Percentiles rank a stretch among this genome's conserved stretches.
phyloP scores from a whole-genome alignment of 2,329 filamentous ascomycete species.

The Aspergillus pseudoglaucus region DNA sequence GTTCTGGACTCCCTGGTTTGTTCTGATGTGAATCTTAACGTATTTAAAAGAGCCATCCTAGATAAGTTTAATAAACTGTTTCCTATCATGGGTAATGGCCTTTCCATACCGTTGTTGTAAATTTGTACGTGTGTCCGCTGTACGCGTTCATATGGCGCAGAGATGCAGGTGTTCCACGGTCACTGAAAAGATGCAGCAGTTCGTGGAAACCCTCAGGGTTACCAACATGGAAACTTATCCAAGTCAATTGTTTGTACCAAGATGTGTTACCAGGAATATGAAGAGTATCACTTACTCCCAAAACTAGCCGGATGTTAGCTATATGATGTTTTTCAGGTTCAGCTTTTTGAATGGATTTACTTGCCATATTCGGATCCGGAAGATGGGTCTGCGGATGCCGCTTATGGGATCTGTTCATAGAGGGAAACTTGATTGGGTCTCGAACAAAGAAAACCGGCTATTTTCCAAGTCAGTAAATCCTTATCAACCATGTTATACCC shows the following conservation, averaged over 20 bases:
- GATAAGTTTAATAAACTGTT: background rate
- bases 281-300: slow-evolving; percentile 19
- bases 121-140: slow-evolving; percentile 60
- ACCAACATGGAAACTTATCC: slow-evolving; percentile 40
- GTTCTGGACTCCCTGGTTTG: slow-evolving; percentile 39
- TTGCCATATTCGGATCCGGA: slow-evolving; percentile 23
- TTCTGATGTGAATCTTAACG: slow-evolving; percentile 49
- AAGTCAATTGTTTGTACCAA: background rate
- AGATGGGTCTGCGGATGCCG: slow-evolving; percentile 39
- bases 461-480: background rate
- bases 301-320: slow-evolving; percentile 10
- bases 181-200: slow-evolving; percentile 57
- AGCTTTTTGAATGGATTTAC: background rate
- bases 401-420: slow-evolving; percentile 66
- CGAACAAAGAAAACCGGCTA: slow-evolving; percentile 61
- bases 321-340: background rate
- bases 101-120: slow-evolving; percentile 43
- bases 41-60: slow-evolving; percentile 56
- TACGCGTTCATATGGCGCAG: slow-evolving; percentile 59
- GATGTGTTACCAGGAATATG: background rate
- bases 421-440: slow-evolving; percentile 64
- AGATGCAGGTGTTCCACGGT: slow-evolving; percentile 56
- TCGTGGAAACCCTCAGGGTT: slow-evolving; percentile 57
- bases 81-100: background rate
- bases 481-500: too few relatives aligned